Conservation (phyloP, 257 asterid genomes). For the Petunia secreta region DNA sequence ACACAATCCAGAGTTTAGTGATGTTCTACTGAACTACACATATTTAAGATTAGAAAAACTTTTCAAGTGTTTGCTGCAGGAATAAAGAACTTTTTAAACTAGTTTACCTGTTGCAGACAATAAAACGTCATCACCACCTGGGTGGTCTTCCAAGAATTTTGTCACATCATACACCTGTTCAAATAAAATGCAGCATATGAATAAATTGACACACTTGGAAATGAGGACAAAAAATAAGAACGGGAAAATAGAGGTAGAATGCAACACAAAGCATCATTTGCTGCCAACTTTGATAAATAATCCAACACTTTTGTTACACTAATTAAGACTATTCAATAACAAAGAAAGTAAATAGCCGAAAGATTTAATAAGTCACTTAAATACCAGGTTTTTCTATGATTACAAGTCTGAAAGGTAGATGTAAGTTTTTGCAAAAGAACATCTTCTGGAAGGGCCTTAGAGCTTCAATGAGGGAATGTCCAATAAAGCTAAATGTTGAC, state of each 20-base stretch:
- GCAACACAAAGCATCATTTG: neutral
- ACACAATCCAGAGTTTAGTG: neutral
- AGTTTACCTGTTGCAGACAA: conserved; percentile 69
- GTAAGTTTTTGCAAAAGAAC: neutral
- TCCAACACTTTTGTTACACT: neutral
- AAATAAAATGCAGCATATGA: neutral
- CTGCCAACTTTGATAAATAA: neutral
- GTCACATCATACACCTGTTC: conserved; percentile 82
- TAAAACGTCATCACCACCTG: conserved; percentile 90
- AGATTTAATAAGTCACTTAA: neutral
- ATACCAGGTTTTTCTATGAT: no score
- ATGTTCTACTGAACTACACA: neutral
- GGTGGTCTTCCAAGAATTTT: conserved; percentile 86
- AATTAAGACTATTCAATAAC: neutral
- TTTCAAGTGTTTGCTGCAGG: neutral
- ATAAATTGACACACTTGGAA: neutral
- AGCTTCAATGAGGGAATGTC: neutral
- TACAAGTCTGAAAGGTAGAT: no score
- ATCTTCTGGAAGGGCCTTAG: neutral
- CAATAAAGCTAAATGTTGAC: neutral
- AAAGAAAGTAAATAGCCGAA: neutral
- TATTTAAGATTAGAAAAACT: neutral
- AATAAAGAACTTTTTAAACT: neutral
- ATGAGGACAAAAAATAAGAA: neutral
- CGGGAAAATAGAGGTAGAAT: conserved; percentile 5